phyloP scores from a whole-genome alignment of 2,329 filamentous ascomycete species.

The Verticillium nonalfalfae region DNA sequence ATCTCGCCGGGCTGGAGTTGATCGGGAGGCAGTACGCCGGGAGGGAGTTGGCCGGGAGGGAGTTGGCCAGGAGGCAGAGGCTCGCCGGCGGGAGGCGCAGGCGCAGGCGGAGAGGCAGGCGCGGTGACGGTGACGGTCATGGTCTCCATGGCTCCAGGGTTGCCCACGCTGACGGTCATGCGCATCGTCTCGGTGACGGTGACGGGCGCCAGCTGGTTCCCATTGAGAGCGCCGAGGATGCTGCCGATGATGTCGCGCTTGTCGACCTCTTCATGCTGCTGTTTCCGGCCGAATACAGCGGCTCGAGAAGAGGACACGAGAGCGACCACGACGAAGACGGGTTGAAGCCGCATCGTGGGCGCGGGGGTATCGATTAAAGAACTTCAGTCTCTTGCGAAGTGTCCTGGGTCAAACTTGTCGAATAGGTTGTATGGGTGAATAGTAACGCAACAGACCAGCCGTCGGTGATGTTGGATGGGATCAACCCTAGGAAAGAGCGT shows the following conservation, averaged over 20 bases:
- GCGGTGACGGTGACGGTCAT: conserved; percentile 29
- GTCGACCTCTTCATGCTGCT: conserved; percentile 4
- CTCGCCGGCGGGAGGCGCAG: neutral
- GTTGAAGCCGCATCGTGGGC: conserved; percentile 13
- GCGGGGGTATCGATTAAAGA: neutral
- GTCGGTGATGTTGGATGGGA: conserved; percentile 16
- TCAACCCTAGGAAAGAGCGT: conserved; percentile 15
- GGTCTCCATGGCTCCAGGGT: neutral
- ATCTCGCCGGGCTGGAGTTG: neutral
- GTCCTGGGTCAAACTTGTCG: neutral
- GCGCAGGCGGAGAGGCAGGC: conserved; percentile 6
- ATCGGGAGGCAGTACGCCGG: neutral
- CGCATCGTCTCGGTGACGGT: conserved; percentile 24
- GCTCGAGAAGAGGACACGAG: conserved; percentile 8
- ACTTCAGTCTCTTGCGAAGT: neutral
- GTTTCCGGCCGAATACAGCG: neutral
- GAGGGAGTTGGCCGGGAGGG: neutral
- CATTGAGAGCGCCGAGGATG: conserved; percentile 10
- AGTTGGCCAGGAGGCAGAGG: neutral
- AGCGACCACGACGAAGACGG: conserved; percentile 11
- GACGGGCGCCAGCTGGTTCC: conserved; percentile 10
- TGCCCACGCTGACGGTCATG: conserved; percentile 27
- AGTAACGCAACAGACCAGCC: conserved; percentile 19
- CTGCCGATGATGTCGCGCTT: conserved; percentile 7
- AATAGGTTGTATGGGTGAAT: conserved; percentile 2